phyloP scores from a whole-genome alignment of 2,329 filamentous ascomycete species.

The Fusarium graminum region DNA sequence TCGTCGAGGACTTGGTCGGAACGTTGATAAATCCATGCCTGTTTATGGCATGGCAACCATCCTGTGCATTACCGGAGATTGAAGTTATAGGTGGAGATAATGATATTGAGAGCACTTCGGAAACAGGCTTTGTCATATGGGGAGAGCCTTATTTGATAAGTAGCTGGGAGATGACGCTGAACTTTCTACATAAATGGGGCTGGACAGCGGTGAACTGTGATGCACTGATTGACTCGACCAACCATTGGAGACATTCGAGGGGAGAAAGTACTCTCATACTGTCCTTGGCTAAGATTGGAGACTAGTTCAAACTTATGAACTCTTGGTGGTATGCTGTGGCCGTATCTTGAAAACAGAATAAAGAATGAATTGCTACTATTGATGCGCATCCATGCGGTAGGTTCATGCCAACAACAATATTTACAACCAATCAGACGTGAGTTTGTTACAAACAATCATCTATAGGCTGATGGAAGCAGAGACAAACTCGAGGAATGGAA shows the following conservation, averaged over 20 bases:
- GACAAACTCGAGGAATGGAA: no score
- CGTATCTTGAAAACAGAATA: no score
- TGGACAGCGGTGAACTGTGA: background rate
- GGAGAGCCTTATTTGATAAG: conserved; percentile 1
- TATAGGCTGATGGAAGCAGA: no score
- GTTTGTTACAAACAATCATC: no score
- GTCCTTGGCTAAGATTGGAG: no score
- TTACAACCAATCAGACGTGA: no score
- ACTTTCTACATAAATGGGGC: background rate
- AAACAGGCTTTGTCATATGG: background rate
- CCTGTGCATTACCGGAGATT: background rate
- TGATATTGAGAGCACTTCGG: rapidly evolving
- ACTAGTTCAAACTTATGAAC: background rate
- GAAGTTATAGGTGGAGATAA: rapidly evolving
- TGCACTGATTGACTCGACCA: background rate
- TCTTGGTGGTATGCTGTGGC: background rate
- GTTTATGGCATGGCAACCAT: background rate
- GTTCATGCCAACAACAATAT: no score
- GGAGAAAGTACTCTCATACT: background rate
- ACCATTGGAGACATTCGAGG: background rate
- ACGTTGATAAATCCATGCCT: background rate
- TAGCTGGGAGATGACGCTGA: conserved; percentile 1
- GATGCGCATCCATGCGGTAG: background rate
- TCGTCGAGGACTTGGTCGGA: background rate
- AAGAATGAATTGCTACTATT: no score